These are phyloP conservation scores for Bisporella sp. DNA, from an alignment of 2,329 filamentous ascomycete species.

Conservation along the genomic window DNA sequence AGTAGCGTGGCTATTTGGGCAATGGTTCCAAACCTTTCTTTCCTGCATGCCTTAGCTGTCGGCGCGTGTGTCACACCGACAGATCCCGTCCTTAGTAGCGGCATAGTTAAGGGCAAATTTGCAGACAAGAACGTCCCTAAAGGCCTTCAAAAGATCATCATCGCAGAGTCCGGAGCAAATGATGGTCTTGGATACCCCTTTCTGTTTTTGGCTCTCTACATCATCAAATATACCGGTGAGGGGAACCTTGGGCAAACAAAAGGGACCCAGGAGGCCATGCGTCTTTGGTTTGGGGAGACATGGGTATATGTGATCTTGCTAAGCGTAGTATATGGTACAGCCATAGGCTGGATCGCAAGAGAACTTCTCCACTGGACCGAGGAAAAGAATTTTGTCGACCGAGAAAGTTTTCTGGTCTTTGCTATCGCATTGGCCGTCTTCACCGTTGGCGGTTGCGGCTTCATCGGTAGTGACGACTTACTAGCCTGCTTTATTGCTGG, in stretches of 20 bases:
- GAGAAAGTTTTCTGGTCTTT: slow-evolving; percentile 28
- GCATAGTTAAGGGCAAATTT: slow-evolving; percentile 89
- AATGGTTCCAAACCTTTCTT: slow-evolving; percentile 63
- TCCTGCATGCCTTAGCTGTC: slow-evolving; percentile 73
- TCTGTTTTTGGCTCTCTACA: slow-evolving; percentile 74
- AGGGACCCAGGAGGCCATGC: slow-evolving; percentile 60
- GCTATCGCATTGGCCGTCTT: slow-evolving; percentile 74
- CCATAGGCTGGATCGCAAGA: slow-evolving; percentile 75
- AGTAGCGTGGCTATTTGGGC: slow-evolving; percentile 76
- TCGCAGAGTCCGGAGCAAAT: slow-evolving; percentile 78
- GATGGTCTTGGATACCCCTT: slow-evolving; percentile 84
- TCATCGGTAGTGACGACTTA: slow-evolving; percentile 77
- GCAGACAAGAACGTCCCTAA: slow-evolving; percentile 85
- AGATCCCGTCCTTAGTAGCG: slow-evolving; percentile 80
- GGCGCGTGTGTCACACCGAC: slow-evolving; percentile 89
- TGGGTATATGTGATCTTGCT: slow-evolving; percentile 78
- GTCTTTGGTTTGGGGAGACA: slow-evolving; percentile 77
- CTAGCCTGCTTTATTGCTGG: slow-evolving; percentile 86
- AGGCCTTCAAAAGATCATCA: slow-evolving; percentile 71
- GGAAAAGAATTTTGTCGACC: slow-evolving; percentile 57
- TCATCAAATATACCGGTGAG: slow-evolving; percentile 67
- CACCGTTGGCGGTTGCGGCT: slow-evolving; percentile 79
- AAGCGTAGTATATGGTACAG: slow-evolving; percentile 68
- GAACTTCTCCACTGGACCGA: slow-evolving; percentile 80
- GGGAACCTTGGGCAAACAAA: slow-evolving; percentile 47